A percentile compares a stretch with the other conserved stretches of the same genome.
phyloP scores from a whole-genome alignment of 1,139 yeast species.

The Debaryomycetaceae sp. region DNA sequence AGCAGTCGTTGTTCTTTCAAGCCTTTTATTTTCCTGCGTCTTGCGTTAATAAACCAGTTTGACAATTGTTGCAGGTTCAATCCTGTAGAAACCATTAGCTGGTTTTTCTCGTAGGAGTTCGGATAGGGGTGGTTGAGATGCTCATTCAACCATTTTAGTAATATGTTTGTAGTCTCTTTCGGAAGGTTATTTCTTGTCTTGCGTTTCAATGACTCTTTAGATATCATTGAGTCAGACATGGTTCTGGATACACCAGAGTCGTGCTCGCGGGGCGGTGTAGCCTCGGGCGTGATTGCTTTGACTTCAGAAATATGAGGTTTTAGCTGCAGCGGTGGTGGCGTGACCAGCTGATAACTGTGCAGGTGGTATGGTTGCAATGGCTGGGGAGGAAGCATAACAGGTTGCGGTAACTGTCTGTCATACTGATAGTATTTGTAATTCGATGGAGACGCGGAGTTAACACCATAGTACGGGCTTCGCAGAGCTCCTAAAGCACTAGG shows the following conservation, averaged over 20 bases:
- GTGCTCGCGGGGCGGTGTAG: not conserved
- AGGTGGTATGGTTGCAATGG: not conserved
- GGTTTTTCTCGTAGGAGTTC: slow-evolving; percentile 81
- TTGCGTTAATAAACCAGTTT: slow-evolving; percentile 96
- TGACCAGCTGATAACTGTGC: not conserved
- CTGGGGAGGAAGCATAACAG: slow-evolving; percentile 1
- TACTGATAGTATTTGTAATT: slow-evolving; percentile 2
- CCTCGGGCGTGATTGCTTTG: not conserved
- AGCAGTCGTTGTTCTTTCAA: slow-evolving; percentile 40
- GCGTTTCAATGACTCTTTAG: slow-evolving; percentile 12
- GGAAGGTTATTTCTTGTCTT: slow-evolving; percentile 81
- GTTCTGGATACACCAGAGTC: not conserved
- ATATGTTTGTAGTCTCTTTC: slow-evolving; percentile 77
- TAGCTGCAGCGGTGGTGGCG: slow-evolving; percentile 1
- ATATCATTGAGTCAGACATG: slow-evolving; percentile 2
- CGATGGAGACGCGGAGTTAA: not conserved
- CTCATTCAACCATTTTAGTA: slow-evolving; percentile 79
- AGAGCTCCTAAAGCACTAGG: not conserved
- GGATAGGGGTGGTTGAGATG: slow-evolving; percentile 95
- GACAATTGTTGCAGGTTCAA: slow-evolving; percentile 86
- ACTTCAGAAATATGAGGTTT: slow-evolving; percentile 1
- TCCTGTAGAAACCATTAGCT: slow-evolving; percentile 78
- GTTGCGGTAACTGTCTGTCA: slow-evolving; percentile 3
- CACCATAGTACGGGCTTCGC: not conserved
- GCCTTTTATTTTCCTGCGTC: slow-evolving; percentile 72